Evolutionary conservation across 176 grass and related monocot genomes (phyloP), one percentile per base, ranked within the genome.

Genomic region (Hordeum marinum): DNA sequence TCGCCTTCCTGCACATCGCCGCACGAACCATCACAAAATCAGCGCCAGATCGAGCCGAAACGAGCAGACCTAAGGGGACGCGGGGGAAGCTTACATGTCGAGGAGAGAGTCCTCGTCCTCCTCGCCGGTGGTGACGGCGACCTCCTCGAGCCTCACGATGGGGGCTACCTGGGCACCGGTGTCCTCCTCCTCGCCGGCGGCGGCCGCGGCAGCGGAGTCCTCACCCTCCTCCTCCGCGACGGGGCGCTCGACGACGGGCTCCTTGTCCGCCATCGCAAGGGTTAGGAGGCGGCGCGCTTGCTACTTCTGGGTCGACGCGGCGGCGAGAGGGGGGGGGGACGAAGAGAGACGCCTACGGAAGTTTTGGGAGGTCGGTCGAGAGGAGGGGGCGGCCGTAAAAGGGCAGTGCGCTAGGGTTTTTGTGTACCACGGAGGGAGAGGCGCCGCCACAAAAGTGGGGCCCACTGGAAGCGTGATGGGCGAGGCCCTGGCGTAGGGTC

Each of bases 131-230:
- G 82, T 83, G 81, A 94, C 73, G 62, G 79, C 85, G 26, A 92
- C 78, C 87, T 92, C 94, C 87, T 91, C 72, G 32, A 97, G 91
- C 48, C 73, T 45, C 78, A 94, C 89, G 82, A 94, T 90, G 37
- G 89, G 89, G 23, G 89, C 91, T 18, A 97, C 87, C 63, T 88
- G 86, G 45, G 94, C 89, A 8, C 91, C 91, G 31, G 94, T 97
- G 82, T 97, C 94, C 80, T 97, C 94, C 32, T 94, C 94, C 62
- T 97, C 94, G 13, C 87, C 91, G 24, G 75, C 68, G 11, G 75
- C 27, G 13, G 84, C 59, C 3, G 77, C 69, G 40, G 50, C 21
- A 4, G 83, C 8, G 82, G 78, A 39, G 37, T 34, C 88, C 58
- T 91, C 86, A 24, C 52, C 87, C 31, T 76, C 80, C 10, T 48